Evolutionary conservation across 495 filamentous ascomycete species (phyloP).

Genomic region (Patellaria atrata): DNA sequence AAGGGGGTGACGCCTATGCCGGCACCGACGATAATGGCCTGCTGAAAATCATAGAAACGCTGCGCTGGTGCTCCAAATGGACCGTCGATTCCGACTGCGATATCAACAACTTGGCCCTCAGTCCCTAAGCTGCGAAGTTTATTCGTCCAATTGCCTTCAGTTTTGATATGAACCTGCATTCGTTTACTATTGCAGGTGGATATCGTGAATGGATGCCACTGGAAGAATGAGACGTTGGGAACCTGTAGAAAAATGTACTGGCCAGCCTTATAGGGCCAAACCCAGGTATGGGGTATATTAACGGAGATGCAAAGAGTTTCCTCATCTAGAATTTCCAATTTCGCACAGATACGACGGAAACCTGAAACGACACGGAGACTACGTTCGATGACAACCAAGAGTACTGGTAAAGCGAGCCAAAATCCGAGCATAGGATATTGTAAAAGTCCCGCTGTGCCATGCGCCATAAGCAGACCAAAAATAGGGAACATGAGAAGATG

Average conservation of each 20-base stretch:
- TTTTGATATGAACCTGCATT: slow-evolving; percentile 25
- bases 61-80: slow-evolving; percentile 26
- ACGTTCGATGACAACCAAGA: slow-evolving; percentile 25
- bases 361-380: slow-evolving; percentile 18
- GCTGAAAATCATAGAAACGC: slow-evolving; percentile 29
- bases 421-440: slow-evolving; percentile 30
- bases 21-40: slow-evolving; percentile 26
- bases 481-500: slow-evolving; percentile 31
- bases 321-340: slow-evolving; percentile 21
- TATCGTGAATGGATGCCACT: slow-evolving; percentile 30
- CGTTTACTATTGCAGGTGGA: slow-evolving; percentile 22
- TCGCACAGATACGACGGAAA: slow-evolving; percentile 22
- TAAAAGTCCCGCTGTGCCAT: slow-evolving; percentile 24
- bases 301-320: slow-evolving; percentile 26
- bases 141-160: slow-evolving; percentile 24
- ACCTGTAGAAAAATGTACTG: slow-evolving; percentile 30
- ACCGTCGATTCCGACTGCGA: slow-evolving; percentile 24
- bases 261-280: slow-evolving; percentile 29
- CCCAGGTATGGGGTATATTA: slow-evolving; percentile 17
- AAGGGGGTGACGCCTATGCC: slow-evolving; percentile 31
- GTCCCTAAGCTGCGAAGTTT: slow-evolving; percentile 11
- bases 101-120: not conserved
- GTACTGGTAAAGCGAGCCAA: slow-evolving; percentile 27
- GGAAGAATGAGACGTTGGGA: slow-evolving; percentile 23
- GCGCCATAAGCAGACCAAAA: slow-evolving; percentile 24